These are phyloP conservation scores for Setaria viridis DNA, from an alignment of 202 grass and related monocot species.

Conservation along the genomic window DNA sequence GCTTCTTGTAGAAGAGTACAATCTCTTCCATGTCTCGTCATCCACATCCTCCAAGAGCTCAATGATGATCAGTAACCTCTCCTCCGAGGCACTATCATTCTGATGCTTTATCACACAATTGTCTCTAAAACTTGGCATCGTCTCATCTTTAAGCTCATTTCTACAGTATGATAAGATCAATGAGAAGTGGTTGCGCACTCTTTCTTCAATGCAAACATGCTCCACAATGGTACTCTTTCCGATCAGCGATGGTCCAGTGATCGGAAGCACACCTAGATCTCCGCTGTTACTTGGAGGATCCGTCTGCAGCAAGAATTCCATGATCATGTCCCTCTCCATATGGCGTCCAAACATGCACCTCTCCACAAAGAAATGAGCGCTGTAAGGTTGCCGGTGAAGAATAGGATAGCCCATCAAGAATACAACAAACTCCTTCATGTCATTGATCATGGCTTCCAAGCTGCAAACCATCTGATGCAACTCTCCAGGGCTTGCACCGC, in stretches of 20 bases:
- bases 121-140: not conserved
- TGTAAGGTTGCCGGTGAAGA: not conserved
- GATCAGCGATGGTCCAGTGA: not conserved
- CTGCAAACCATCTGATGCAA: not conserved
- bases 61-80: conserved; percentile 18
- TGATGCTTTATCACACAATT: conserved; percentile 8
- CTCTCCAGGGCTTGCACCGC: not conserved
- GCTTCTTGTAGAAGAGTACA: not conserved
- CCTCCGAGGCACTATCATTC: not conserved
- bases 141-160: not conserved
- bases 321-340: too few relatives aligned
- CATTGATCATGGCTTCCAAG: not conserved
- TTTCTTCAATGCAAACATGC: not conserved
- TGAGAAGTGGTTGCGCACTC: not conserved
- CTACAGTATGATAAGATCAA: not conserved
- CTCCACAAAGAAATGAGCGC: not conserved
- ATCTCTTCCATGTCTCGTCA: not conserved
- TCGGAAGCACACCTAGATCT: not conserved
- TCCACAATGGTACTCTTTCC: conserved; percentile 15
- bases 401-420: not conserved
- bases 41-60: not conserved
- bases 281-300: too few relatives aligned
- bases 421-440: not conserved
- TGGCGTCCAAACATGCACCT: conserved; percentile 15
- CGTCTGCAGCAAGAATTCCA: not conserved